Base-by-base conservation (phyloP, 176 grass and related monocot species). In the Echinochloa phyllopogon region DNA sequence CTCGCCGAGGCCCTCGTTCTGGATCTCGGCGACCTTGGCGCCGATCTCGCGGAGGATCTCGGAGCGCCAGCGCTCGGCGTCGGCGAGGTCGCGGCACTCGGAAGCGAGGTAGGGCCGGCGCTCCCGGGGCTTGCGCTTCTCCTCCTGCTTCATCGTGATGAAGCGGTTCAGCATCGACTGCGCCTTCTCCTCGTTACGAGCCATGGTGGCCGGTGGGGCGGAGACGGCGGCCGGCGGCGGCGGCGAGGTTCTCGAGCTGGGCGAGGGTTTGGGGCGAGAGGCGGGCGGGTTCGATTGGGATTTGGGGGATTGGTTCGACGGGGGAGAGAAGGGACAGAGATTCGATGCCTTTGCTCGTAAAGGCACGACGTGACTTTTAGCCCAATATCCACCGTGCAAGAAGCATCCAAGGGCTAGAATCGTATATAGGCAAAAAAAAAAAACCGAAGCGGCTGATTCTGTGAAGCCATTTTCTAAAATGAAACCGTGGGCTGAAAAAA, bases 71-170 rank as follows among this genome's bases (percentile, higher is more conserved):
- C 89, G 86, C 76, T 96, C 87, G 45, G 96, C 96, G 14, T 99
- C 96, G 39, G 93, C 91, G 67, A 99, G 96, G 82, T 99, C 93
- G 33, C 96, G 93, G 86, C 96, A 99, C 87, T 99, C 93, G 43
- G 93, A 89, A 49, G 96, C 96, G 62, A 99, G 89, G 93, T 84
- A 99, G 7, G 96, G 96, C 48, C 93, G 91, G 23, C 96, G 96
- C 86, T 99, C 96, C 53, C 91, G 89, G 42, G 96, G 96, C 83
- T 99, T 99, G 39, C 93, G 87, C 89, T 94, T 99, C 86, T 99
- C 96, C 74, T 99, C 96, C 86, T 92, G 90, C 91, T 99, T 99
- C 96, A 99, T 99, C 83, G 92, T 87, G 87, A 99, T 93, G 89
- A 92, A 98, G 74, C 91, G 88, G 66, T 98, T 98, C 39, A 98